Base-by-base conservation (phyloP, 139 green algal species). In the Dunaliella primolecta region DNA sequence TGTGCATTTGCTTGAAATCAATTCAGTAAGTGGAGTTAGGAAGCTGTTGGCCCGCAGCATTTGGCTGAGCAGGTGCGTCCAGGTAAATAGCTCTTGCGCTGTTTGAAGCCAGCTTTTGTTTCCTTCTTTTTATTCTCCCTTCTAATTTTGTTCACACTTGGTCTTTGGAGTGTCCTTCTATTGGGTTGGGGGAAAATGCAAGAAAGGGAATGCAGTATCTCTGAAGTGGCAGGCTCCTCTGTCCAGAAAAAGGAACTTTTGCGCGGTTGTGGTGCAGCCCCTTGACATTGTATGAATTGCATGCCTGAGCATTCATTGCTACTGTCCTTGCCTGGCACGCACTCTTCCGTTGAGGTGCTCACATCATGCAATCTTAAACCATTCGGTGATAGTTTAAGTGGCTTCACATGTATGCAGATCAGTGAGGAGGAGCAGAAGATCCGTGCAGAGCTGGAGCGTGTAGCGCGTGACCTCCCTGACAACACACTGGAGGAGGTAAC, bases 401-500 rank as follows among this genome's bases (percentile, higher is more conserved):
- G n/a, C n/a, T n/a, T n/a, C n/a, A n/a, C 15, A n/a, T 2, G 71
- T 31, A 32, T 77, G 11, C 71, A 77, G 71, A 35, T 77, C 27
- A 77, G 2, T 11, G 27, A 77, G 71, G 71, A 7, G 21, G 29
- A 80, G 30, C 29, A 36, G 30, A 29, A 80, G 75, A 32, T 2
- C 29, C 75, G 29, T 32, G 32, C n/a, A 31, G 75, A 23, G 30
- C 32, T 23, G 30, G 75, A 38, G 75, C 33, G 75, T n/a, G 75
- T 1, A 23, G 33, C 11, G 75, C 1, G 7, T 38, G 75, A 32
- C 75, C 75, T 38, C 29, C 75, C n/a, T 23, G n/a, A 80, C 27
- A 72, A 80, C 2, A 64, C 80, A 1, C 56, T 93, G 3, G 90
- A 93, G 81, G 55, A 64, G 46, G 46, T 64, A 64, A 64, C n/a